These are phyloP conservation scores for Panaeolus cyanescens DNA, from an alignment of 768 basidiomycete species.

Conservation along the genomic window DNA sequence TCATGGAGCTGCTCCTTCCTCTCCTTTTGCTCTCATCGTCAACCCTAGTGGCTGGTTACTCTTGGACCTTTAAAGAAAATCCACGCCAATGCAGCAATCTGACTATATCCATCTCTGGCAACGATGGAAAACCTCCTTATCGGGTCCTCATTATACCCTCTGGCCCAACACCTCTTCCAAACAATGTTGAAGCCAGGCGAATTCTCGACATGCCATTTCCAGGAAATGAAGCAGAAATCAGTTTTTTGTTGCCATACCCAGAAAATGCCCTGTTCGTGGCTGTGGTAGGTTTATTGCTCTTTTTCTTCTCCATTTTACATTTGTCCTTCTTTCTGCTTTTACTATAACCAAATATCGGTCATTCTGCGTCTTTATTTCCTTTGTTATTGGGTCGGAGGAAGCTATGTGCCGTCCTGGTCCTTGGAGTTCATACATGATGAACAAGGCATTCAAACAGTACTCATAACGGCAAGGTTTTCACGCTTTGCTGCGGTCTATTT, in stretches of 20 bases:
- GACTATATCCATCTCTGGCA: slow-evolving; percentile 56
- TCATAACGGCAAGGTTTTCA: too few relatives aligned
- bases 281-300: slow-evolving; percentile 53
- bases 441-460: too few relatives aligned
- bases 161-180: slow-evolving; percentile 61
- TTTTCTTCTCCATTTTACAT: slow-evolving; percentile 1
- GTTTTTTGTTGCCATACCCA: slow-evolving; percentile 66
- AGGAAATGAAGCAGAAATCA: slow-evolving; percentile 37
- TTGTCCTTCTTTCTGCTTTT: background rate
- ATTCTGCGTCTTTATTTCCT: background rate
- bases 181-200: slow-evolving; percentile 63
- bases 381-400: too few relatives aligned
- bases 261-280: slow-evolving; percentile 73
- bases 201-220: slow-evolving; percentile 59
- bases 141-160: slow-evolving; percentile 65
- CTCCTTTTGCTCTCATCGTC: slow-evolving; percentile 23
- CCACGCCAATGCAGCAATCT: slow-evolving; percentile 72
- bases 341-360: too few relatives aligned
- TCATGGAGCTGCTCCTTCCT: slow-evolving; percentile 13
- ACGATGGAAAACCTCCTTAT: slow-evolving; percentile 66
- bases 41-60: slow-evolving; percentile 34
- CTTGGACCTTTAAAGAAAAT: slow-evolving; percentile 44
- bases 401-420: too few relatives aligned
- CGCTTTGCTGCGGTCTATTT: too few relatives aligned
- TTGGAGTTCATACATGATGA: too few relatives aligned